Base-by-base conservation (phyloP, 306 rosid species). In the Cyclanthera cordifolia region DNA sequence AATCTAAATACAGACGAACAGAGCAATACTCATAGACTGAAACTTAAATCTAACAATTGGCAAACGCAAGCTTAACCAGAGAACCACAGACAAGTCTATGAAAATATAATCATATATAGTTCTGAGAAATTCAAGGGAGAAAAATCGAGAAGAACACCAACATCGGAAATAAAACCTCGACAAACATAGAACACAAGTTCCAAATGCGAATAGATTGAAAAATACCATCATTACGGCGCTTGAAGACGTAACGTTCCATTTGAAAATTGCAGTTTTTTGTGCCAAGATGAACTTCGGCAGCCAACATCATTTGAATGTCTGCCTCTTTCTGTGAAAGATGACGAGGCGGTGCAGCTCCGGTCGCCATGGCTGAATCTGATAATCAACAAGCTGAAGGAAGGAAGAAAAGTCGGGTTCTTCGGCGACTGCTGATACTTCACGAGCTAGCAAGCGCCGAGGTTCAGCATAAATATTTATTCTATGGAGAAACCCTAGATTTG, bases 201-300 rank as follows among this genome's bases (percentile, higher is more conserved):
- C 16, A 23, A 12, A 53, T 46, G 30, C 1, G 21, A 19, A 17
- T 17, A 23, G 16, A 6, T 0, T 21, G n/a, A 6, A 5, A 43
- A n/a, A 57, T 16, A 91, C 97, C 97, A 14, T 92, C 97, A 11
- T 79, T 84, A 5, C 97, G 90, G 72, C 97, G 90, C 80, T 91
- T 89, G 80, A 88, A 91, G 30, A 79, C 89, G 65, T 89, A 92
- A 0, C 97, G 82, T 14, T 87, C 97, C 96, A 92, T 89, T 70
- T 92, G 97, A 4, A 81, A 89, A 23, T 92, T 85, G 8, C 90
- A 87, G 66, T 89, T 92, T 20, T 89, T 89, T 25, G 97, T 92
- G 48, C 97, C 97, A 21, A 92, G 83, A 30, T 92, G 97, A 9
- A 85, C 96, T 6, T 89, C 88, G 11, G 96, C 92, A 0, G 96